Evolutionary conservation across 192 early-diverging fungal genomes (phyloP).

Genomic region (Backusella circina): DNA sequence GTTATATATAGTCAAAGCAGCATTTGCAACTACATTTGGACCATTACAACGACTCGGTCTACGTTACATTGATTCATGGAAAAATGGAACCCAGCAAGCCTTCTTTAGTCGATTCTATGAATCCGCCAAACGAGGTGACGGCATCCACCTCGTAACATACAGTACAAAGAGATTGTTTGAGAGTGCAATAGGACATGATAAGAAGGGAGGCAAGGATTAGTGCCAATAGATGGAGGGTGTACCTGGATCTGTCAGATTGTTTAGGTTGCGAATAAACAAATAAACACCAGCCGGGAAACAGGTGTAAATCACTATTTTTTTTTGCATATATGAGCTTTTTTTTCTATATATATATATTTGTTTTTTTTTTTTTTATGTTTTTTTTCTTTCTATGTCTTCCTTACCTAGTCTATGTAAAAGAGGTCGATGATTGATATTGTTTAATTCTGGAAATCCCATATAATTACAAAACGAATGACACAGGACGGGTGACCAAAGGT

Average conservation of each 20-base stretch:
- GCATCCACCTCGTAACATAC: constrained; percentile 29
- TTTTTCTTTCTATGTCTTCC: no score
- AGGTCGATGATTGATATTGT: background rate
- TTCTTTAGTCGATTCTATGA: constrained; percentile 39
- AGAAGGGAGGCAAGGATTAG: background rate
- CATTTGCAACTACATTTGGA: constrained; percentile 31
- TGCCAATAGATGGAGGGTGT: background rate
- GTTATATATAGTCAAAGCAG: constrained; percentile 8
- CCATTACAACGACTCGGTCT: constrained; percentile 27
- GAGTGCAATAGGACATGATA: constrained; percentile 1
- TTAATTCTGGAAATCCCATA: constrained; percentile 71
- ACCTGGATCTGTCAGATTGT: background rate
- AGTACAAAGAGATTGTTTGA: constrained; percentile 31
- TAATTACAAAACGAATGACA: constrained; percentile 73
- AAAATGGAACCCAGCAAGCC: constrained; percentile 36
- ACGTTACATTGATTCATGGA: constrained; percentile 39
- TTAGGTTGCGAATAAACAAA: background rate
- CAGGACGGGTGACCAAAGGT: constrained; percentile 45
- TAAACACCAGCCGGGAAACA: background rate
- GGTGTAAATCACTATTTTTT: background rate
- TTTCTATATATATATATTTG: background rate
- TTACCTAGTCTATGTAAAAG: constrained; percentile 6
- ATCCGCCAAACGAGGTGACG: constrained; percentile 37
- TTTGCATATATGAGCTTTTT: background rate
- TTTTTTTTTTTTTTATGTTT: background rate